These are phyloP conservation scores for Fraxinus pennsylvanica DNA, from an alignment of 257 asterid genomes.

Conservation along the genomic window DNA sequence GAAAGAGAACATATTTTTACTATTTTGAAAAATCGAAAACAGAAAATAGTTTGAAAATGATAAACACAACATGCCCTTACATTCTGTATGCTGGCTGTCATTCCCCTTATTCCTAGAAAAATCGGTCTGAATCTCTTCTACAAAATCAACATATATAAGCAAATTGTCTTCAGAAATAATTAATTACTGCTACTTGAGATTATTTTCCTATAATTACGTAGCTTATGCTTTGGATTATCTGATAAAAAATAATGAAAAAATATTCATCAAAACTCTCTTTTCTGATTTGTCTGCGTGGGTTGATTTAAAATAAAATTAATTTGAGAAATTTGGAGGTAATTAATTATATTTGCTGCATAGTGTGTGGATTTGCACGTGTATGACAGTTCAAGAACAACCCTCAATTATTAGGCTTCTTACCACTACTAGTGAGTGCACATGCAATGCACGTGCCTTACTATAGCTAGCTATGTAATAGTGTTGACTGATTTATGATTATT, in stretches of 20 bases:
- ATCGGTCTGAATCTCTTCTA: neutral
- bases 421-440: too few relatives aligned
- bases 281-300: slow-evolving; percentile 56
- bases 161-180: slow-evolving; percentile 18
- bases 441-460: too few relatives aligned
- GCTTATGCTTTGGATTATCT: slow-evolving; percentile 48
- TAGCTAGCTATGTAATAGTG: too few relatives aligned
- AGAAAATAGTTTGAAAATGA: too few relatives aligned
- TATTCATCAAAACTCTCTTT: slow-evolving; percentile 33
- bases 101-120: too few relatives aligned
- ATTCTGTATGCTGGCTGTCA: too few relatives aligned
- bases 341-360: slow-evolving; percentile 9
- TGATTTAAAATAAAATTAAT: neutral
- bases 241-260: slow-evolving; percentile 23
- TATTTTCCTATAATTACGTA: neutral
- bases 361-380: slow-evolving; percentile 30
- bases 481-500: too few relatives aligned
- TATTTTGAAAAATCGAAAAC: too few relatives aligned
- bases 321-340: neutral
- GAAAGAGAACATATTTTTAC: too few relatives aligned
- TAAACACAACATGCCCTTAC: too few relatives aligned
- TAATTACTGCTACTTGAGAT: slow-evolving; percentile 29
- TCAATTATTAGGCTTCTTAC: neutral
- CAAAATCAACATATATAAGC: slow-evolving; percentile 27
- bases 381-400: slow-evolving; percentile 47